phyloP scores from a whole-genome alignment of 352 stramenopile species.

The Aphanomyces cochlioides region DNA sequence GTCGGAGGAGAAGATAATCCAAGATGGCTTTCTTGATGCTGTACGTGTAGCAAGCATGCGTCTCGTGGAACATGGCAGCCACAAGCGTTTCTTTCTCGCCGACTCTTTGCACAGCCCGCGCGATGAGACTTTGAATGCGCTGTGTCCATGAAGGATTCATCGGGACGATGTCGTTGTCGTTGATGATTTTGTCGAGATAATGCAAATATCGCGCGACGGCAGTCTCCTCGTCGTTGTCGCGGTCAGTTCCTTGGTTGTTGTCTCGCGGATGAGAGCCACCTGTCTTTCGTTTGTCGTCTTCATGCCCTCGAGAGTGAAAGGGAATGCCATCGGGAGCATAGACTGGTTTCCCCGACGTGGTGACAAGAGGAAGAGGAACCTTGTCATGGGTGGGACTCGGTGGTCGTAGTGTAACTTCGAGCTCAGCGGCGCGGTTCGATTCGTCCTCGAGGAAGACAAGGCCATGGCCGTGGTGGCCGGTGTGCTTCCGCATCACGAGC shows the following conservation, averaged over 20 bases:
- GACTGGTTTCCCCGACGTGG: constrained; percentile 23
- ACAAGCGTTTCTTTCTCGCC: neutral
- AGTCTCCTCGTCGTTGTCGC: neutral
- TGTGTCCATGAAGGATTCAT: constrained; percentile 29
- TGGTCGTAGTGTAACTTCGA: constrained; percentile 7
- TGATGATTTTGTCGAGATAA: constrained; percentile 29
- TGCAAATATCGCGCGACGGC: constrained; percentile 16
- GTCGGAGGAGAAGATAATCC: constrained; percentile 62
- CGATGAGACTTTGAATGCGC: constrained; percentile 22
- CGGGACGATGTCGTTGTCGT: constrained; percentile 26
- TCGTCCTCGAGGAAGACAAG: constrained; percentile 24
- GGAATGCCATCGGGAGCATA: constrained; percentile 4
- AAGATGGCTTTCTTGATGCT: constrained; percentile 74
- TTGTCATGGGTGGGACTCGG: neutral
- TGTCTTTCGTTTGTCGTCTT: neutral
- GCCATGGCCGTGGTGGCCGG: neutral
- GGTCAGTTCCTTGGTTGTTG: neutral
- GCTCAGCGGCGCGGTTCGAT: neutral
- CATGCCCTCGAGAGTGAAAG: neutral
- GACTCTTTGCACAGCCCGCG: constrained; percentile 1
- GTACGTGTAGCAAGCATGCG: constrained; percentile 49
- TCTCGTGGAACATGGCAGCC: constrained; percentile 23
- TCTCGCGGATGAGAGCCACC: neutral
- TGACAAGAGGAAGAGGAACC: constrained; percentile 16
- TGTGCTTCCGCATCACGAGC: constrained; percentile 45